A percentile compares a stretch with the other conserved stretches of the same genome.
Conservation (phyloP, 768 basidiomycete genomes). For the Plicaturopsis crispa region DNA sequence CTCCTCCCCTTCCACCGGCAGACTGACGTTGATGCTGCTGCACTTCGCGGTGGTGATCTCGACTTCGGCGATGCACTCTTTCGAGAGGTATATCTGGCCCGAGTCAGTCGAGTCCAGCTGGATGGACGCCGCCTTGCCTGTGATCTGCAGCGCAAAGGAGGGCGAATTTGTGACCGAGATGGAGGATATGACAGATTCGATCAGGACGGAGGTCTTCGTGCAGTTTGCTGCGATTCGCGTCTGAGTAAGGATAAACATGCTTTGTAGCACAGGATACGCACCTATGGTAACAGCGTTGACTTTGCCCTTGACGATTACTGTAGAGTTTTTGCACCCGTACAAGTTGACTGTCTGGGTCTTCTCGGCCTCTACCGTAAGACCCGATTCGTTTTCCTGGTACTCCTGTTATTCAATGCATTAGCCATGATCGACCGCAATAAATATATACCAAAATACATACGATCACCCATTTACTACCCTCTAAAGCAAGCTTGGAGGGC, state of each 20-base stretch:
- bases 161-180: constrained; percentile 87
- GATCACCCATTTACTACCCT: constrained; percentile 91
- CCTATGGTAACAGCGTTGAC: constrained; percentile 89
- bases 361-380: constrained; percentile 67
- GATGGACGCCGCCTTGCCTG: constrained; percentile 84
- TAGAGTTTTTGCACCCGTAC: constrained; percentile 83
- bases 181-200: constrained; percentile 90
- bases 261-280: constrained; percentile 27
- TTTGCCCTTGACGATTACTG: constrained; percentile 84
- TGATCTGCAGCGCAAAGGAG: constrained; percentile 89
- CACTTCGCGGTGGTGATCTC: constrained; percentile 96
- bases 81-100: constrained; percentile 90
- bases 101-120: constrained; percentile 93
- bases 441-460: constrained; percentile 35
- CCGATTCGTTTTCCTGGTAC: constrained; percentile 77
- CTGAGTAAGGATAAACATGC: constrained; percentile 6
- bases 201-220: constrained; percentile 77
- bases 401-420: constrained; percentile 46
- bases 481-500: constrained; percentile 81
- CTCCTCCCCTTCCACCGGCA: constrained; percentile 83
- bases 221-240: constrained; percentile 60
- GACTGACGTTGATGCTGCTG: constrained; percentile 82
- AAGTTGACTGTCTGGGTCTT: constrained; percentile 82
- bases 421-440: background rate
- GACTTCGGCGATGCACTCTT: constrained; percentile 55